Base-by-base conservation (phyloP, 2,329 filamentous ascomycete species). In the Fusarium setosum region DNA sequence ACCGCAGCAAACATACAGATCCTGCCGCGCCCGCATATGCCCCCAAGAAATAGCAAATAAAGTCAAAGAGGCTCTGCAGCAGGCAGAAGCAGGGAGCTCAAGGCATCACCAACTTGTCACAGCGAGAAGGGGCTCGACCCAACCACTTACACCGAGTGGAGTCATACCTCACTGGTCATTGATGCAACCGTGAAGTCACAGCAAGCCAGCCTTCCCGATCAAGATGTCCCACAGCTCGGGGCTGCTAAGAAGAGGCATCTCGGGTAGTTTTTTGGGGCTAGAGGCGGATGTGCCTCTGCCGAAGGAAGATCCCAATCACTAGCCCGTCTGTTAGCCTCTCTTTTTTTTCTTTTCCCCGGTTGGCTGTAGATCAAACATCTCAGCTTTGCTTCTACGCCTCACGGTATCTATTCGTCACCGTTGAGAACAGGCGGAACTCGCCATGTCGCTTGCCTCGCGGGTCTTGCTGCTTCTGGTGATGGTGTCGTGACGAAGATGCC, bases 231-330 rank as follows among this genome's bases (percentile, higher is more conserved):
- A 37, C 47, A 37, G 4, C 41, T 42, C 37, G 13, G 37, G 40
- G 20, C 38, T 42, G 47, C 47, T 34, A 68, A 56, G 59, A 40
- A 40, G 45, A 51, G 44, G 47, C 55, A 62, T 56, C 15, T 47
- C 24, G 17, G 32, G 34, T 68, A 58, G 18, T 24, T 32, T 34
- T n/a, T n/a, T n/a, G n/a, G n/a, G n/a, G n/a, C n/a, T n/a, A n/a
- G n/a, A n/a, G n/a, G 20, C 53, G 58, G 60, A 49, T 45, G 50
- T 38, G 52, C 50, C 35, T 67, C 42, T 61, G 49, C 58, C 65
- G 50, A 40, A 37, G 38, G 69, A 48, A 67, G 69, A 72, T 72
- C 69, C 58, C 35, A 72, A 72, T 72, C 56, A 63, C 38, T 34
- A 48, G 38, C 49, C 55, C 59, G 58, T 50, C 45, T 23, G 29